Evolutionary conservation across 2,329 filamentous ascomycete genomes (phyloP), one percentile per base, ranked within the genome.

Genomic region (Chrysoporthe deuterocubensis): DNA sequence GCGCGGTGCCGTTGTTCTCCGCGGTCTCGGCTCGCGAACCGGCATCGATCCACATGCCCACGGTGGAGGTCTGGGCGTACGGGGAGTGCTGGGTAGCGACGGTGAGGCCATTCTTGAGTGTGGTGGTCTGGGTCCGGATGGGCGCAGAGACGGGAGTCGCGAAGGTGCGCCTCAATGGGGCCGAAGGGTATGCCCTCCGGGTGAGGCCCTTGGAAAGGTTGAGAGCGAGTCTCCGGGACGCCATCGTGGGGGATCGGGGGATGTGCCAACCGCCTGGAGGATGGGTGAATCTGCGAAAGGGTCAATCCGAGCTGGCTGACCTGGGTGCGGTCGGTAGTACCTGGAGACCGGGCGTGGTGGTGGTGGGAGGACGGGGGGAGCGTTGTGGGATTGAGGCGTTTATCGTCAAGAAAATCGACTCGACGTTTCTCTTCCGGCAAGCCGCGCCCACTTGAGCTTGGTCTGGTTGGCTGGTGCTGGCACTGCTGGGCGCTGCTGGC

Each of bases 21-120:
- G 96, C 90, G 76, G 96, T 99, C 88, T 99, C 96, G 81, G 96
- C 94, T 82, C 96, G 89, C 82, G 94, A 97, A 80, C 96, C 96
- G 81, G 96, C 95, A 84, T 99, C 96, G 81, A 99, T 99, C 94
- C 96, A 99, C 74, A 99, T 93, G 81, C 96, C 96, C 77, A 98
- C 94, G 66, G 95, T 98, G 77, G 94, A 97, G 71, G 96, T 98
- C 87, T 98, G 94, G 78, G 95, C 95, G 88, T 94, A 98, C 76
- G 95, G 96, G 73, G 94, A 97, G 86, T 98, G 92, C 83, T 99
- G 95, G 76, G 96, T 97, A 75, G 96, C 96, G 80, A 99, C 94
- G 78, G 96, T 99, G 86, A 99, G 89, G 81, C 96, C 96, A 87
- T 98, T 99, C 84, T 91, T 92, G 79, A 99, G 88, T 66, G 96